Evolutionary conservation across 2,329 filamentous ascomycete species (phyloP), one percentile per base, ranked within the genome.

Genomic region (Allantophomopsis cytisporea): DNA sequence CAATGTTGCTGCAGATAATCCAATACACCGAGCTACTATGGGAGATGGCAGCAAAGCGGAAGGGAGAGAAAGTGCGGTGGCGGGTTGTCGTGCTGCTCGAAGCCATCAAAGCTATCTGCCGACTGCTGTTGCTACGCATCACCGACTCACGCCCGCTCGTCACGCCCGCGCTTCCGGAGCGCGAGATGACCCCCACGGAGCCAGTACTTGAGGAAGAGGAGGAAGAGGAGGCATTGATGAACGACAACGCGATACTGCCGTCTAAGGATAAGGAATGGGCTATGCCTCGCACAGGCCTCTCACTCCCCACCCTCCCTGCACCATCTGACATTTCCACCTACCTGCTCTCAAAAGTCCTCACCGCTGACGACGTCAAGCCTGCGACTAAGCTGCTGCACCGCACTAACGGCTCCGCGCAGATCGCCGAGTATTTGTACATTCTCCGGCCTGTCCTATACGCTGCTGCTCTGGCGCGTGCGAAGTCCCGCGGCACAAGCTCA

Each of bases 21-120:
- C 83, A 91, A 49, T 96, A 96, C 56, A 94, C 88, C 0, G 86
- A 98, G 62, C 67, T 98, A 21, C 64, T 98, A n/a, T 91, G 89
- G 73, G 91, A 98, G 59, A 98, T 98, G 91, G 76, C 83, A 20
- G 88, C 88, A 20, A 93, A 94, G 61, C 73, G 89, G 37, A 79
- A 79, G 45, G 83, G 85, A 14, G 87, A 82, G 35, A 73, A 93
- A 58, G 77, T 80, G 18, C 76, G 87, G 21, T 98, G 91, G 91
- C 78, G 84, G 38, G 76, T 93, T 0, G 76, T 96, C 5, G 78
- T 96, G 10, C 56, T 93, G 3, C 66, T 98, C 16, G 91, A 98
- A 61, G 71, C 76, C 1, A 66, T 91, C 54, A 96, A 96, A 60
- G 88, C 89, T 2, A 49, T 91, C 7, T 95, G 89, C 56, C 70